Evolutionary conservation across 164 flowering plant species (phyloP), one percentile per base, ranked within the genome.

Genomic region (Saururus chinensis): DNA sequence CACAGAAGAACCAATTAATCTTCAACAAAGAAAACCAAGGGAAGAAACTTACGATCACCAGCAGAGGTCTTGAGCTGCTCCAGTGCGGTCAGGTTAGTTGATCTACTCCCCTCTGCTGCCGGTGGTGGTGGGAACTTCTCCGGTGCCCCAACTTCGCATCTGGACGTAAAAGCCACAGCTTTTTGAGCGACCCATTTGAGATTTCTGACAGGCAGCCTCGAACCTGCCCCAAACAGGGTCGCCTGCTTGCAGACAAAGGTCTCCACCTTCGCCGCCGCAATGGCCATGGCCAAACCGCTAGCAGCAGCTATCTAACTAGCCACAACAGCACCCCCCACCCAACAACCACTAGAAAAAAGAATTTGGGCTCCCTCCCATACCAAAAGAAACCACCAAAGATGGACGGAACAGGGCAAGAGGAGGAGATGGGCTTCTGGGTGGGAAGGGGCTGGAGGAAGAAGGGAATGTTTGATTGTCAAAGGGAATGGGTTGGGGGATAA

Each of bases 231-330:
- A 35, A 62, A 19, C 19, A 63, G 73, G 55, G 64, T 42, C 57
- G 66, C 75, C 63, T 11, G 65, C 52, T 25, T 65, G 60, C 56
- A 53, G n/a, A 82, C 51, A 49, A 77, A 57, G 24, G 77, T 69
- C 69, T 82, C 93, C 72, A 81, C 63, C 60, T 84, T 87, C 12
- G 81, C 74, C 25, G 83, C 84, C 7, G 82, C 60, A 26, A 76
- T 53, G 14, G 78, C 42, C 24, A 82, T 14, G 16, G 72, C 72
- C 68, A 81, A 76, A 54, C 84, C 80, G 66, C 72, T 82, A 41
- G 90, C 70, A 52, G 84, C 77, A 23, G 90, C 90, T 89, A 85
- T 92, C n/a, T n/a, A n/a, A n/a, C n/a, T n/a, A n/a, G n/a, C n/a
- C n/a, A n/a, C n/a, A n/a, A n/a, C n/a, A n/a, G n/a, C n/a, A n/a